Evolutionary conservation across 495 filamentous ascomycete genomes (phyloP), one percentile per base, ranked within the genome.

Genomic region (Xylaria scruposa): DNA sequence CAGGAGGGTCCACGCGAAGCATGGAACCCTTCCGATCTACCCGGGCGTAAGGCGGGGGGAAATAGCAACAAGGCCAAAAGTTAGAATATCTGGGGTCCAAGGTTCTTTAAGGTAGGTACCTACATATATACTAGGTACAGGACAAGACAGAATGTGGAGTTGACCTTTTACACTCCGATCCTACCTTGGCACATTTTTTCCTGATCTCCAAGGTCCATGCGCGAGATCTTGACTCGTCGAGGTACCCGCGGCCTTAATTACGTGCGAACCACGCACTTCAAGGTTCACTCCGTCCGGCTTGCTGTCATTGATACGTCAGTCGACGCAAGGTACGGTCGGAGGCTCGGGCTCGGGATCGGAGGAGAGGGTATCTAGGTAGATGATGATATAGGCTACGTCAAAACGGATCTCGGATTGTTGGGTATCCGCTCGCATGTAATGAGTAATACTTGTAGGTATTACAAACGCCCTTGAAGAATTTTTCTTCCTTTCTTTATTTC

Each of bases 251-350:
- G 33, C 10, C 24, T 36, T 21, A 66, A 66, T 66, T 66, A 40
- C 63, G 63, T n/a, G 10, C 49, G 17, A 29, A 26, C 2, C 47
- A 7, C 21, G 42, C 44, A 29, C 58, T 61, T 70, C 31, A 70
- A 62, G 44, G 58, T 70, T 70, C 33, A 51, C 56, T 49, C 67
- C 26, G 68, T n/a, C 29, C 44, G 29, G 46, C 17, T 10, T 53
- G 19, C 46, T 42, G 58, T 70, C 56, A 70, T 53, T 21, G 10
- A 3, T 24, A 46, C 58, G 68, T 70, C 68, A 63, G 24, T 63
- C 42, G 68, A 70, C 36, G 68, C 58, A 70, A 70, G 56, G 68
- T 62, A 70, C 60, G 21, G n/a, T 42, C 38, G n/a, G 36, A 21
- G n/a, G 19, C 0, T 7, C 26, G n/a, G 36, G 58, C 4, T 60